Base-by-base conservation (phyloP, 2,329 filamentous ascomycete genomes). In the Chaetomiaceae sp. region DNA sequence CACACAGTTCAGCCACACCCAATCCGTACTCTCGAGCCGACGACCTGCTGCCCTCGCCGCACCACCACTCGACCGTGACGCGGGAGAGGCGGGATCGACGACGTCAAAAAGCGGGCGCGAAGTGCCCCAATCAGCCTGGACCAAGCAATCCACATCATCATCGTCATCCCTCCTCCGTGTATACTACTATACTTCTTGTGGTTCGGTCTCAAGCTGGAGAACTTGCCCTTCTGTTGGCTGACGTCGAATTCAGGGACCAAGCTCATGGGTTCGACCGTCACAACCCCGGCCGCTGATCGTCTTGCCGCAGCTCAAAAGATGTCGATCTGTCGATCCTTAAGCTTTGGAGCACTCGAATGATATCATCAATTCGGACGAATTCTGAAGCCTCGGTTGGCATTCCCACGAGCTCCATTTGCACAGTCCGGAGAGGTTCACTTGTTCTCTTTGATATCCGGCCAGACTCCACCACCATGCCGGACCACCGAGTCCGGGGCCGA, bases 241-340 rank as follows among this genome's bases (percentile, higher is more conserved):
- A 48, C 38, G 38, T 34, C 38, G 39, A 37, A 12, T 25, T 12
- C 19, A 11, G 20, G 36, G 17, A 22, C 7, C 25, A 25, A 29
- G 23, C 31, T 8, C 14, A 31, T 48, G 39, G 45, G 33, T 20
- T 39, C 45, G 6, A 15, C 29, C 17, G 19, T 17, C 22, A 42
- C 11, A 43, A 15, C 23, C n/a, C 40, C 52, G 14, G 37, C 15
- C 47, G 42, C 47, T 8, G 47, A 54, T 54, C 52, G 27, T 7
- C 31, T 44, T 47, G 43, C 12, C 17, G 23, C 23, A 34, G 51
- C 50, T 36, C 44, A 31, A 29, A 19, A 47, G 19, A 14, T 40
- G 53, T 33, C 48, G 53, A 54, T 54, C 52, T 47, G 52, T 15
- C 52, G 52, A 54, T 54, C 52, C 14, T 7, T 20, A 17, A 42